Evolutionary conservation across 805 yeast species (phyloP).

Genomic region (Kockiozyma suomiensis): DNA sequence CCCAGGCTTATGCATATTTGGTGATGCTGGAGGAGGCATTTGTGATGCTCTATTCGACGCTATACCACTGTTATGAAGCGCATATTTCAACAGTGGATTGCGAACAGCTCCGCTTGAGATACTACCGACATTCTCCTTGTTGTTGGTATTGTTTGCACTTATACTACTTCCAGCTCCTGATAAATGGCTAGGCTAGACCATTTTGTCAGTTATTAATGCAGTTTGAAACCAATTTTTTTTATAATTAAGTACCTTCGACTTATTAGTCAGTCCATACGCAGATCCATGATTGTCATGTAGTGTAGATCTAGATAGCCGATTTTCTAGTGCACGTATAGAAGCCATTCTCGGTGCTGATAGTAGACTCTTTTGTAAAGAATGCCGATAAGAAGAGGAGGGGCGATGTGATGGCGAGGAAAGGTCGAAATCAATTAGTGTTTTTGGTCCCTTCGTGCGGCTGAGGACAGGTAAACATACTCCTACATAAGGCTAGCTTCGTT

Average conservation of each 20-base stretch:
- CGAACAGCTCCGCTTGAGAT: slow-evolving; percentile 24
- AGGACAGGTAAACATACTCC: not conserved
- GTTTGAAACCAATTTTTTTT: no score
- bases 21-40: slow-evolving; percentile 33
- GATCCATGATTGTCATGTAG: slow-evolving; percentile 23
- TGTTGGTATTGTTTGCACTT: not conserved
- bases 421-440: not conserved
- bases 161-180: not conserved
- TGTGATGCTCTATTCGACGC: slow-evolving; percentile 16
- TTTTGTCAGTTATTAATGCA: not conserved
- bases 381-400: not conserved
- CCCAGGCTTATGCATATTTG: slow-evolving; percentile 28
- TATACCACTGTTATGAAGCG: slow-evolving; percentile 25
- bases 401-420: not conserved
- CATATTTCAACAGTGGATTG: slow-evolving; percentile 31
- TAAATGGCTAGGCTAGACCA: not conserved
- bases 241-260: not conserved
- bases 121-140: slow-evolving; percentile 21
- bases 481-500: not conserved
- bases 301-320: slow-evolving; percentile 28
- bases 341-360: slow-evolving; percentile 8
- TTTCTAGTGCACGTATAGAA: slow-evolving; percentile 24
- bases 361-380: not conserved
- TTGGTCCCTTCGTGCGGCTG: not conserved
- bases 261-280: slow-evolving; percentile 2